Evolutionary conservation across 2,329 filamentous ascomycete species (phyloP), one percentile per base, ranked within the genome.

Genomic region (Exophiala calicioides): DNA sequence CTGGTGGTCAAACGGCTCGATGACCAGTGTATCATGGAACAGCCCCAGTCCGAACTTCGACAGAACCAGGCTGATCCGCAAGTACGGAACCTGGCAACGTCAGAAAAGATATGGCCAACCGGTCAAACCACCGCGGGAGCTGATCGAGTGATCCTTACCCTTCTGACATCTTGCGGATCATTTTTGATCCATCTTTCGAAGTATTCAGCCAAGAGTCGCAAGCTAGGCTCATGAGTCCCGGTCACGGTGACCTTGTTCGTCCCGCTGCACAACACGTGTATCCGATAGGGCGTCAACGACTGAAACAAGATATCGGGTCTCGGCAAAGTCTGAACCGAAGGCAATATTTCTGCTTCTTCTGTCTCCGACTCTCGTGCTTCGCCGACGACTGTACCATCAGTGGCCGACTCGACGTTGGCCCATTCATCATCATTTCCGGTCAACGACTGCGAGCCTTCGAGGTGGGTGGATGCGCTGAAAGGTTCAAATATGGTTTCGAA

Each of bases 31-130:
- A 33, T 49, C 45, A 20, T 33, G 16, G n/a, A 35, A 43, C 23
- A 44, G 16, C 7, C 45, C 45, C 13, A 44, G 31, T n/a, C 45
- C 38, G 27, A 49, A 33, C n/a, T n/a, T 43, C n/a, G 45, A 49
- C 18, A 33, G 38, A n/a, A 35, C 18, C 31, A 49, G 24, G 19
- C 19, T 44, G 20, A 43, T 43, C 16, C 38, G 31, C 21, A 43
- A 24, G 16, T 32, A 44, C 3, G 45, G 45, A n/a, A 44, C 37
- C 45, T 48, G 24, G 2, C 30, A 18, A 16, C 2, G n/a, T n/a
- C n/a, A n/a, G n/a, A n/a, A n/a, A n/a, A n/a, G n/a, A n/a, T n/a
- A n/a, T n/a, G n/a, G n/a, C n/a, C n/a, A n/a, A n/a, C n/a, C n/a
- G n/a, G n/a, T n/a, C n/a, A n/a, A n/a, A n/a, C n/a, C n/a, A n/a